Percentiles rank a stretch among this genome's conserved stretches.
phyloP scores from a whole-genome alignment of 2,329 filamentous ascomycete genomes.

The Beauveria sp. region DNA sequence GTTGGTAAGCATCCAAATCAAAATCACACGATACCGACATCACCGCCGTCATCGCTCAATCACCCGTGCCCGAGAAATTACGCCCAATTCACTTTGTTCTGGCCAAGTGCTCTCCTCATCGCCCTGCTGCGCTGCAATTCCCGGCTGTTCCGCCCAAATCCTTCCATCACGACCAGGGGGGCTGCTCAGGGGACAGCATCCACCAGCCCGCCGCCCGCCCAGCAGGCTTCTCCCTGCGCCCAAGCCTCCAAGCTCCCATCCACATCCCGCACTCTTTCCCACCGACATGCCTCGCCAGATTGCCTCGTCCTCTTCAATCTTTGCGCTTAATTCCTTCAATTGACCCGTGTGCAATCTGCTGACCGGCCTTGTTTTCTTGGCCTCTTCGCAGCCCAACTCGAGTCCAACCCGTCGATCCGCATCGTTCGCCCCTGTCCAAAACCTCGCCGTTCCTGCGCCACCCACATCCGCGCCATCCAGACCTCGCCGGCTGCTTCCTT shows the following conservation, averaged over 20 bases:
- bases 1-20: neutral
- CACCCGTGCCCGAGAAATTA: neutral
- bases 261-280: neutral
- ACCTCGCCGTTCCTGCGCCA: neutral
- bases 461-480: neutral
- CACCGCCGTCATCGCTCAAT: neutral
- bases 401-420: neutral
- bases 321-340: neutral
- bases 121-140: neutral
- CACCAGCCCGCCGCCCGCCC: neutral
- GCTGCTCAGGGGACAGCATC: conserved; percentile 1
- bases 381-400: neutral
- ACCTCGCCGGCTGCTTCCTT: conserved; percentile 5
- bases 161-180: conserved; percentile 3
- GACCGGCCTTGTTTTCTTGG: neutral
- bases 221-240: conserved; percentile 5
- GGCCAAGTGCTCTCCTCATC: neutral
- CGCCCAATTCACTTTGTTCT: neutral
- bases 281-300: neutral
- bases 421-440: neutral
- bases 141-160: conserved; percentile 8
- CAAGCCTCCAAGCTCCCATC: neutral
- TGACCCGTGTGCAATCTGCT: neutral
- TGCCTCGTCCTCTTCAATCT: neutral
- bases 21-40: neutral